Percentiles rank a stretch among this genome's conserved stretches.
Conservation (phyloP, 108 stramenopile species). For the Aurantiochytrium sp. region DNA sequence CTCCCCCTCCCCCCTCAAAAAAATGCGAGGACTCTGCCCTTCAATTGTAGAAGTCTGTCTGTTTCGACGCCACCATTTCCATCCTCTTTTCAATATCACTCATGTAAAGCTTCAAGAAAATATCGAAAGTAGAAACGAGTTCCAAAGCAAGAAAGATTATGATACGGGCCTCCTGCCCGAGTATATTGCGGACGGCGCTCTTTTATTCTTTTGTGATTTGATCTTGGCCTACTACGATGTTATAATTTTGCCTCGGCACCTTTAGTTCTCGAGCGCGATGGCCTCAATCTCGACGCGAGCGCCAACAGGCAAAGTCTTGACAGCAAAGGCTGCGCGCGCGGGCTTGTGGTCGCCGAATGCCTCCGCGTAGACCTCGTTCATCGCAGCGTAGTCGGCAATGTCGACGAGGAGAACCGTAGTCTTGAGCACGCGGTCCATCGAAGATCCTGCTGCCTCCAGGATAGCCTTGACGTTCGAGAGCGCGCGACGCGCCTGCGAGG, state of each 20-base stretch:
- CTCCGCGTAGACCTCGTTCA: conserved; percentile 3
- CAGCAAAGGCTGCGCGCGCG: neutral
- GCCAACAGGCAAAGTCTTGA: neutral
- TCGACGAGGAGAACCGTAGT: conserved; percentile 16
- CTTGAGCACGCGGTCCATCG: conserved; percentile 18
- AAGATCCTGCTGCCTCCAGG: neutral
- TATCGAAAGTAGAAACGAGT: no score
- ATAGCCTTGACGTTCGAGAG: conserved; percentile 13
- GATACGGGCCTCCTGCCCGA: no score
- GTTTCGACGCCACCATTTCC: no score
- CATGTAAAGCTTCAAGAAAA: no score
- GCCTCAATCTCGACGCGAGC: neutral
- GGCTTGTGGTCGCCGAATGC: neutral
- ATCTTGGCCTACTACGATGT: no score
- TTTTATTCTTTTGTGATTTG: no score
- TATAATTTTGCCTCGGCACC: neutral
- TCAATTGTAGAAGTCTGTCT: no score
- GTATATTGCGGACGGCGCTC: no score
- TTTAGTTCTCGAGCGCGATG: neutral
- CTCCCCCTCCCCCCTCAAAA: no score
- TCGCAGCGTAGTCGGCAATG: neutral
- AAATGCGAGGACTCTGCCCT: no score
- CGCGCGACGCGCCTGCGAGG: neutral
- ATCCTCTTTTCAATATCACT: no score
- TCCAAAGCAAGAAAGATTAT: no score